A percentile compares a stretch with the other conserved stretches of the same genome.
Evolutionary conservation across 495 filamentous ascomycete genomes (phyloP).

Genomic region (Hypomontagnella monticulosa): DNA sequence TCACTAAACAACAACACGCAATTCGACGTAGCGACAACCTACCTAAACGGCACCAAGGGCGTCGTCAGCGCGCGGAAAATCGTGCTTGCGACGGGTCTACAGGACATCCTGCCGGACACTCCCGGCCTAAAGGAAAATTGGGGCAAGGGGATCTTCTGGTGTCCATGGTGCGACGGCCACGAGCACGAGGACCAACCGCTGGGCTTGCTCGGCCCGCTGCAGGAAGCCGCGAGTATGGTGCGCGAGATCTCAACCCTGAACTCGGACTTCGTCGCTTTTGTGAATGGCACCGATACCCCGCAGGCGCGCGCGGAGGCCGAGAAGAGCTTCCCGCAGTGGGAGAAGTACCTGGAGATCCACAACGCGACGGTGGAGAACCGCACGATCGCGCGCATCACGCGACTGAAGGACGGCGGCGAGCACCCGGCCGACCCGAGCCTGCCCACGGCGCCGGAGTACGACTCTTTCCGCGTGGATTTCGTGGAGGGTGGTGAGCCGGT

Average conservation of each 20-base stretch:
- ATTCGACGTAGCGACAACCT: conserved; percentile 53
- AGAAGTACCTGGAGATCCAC: conserved; percentile 57
- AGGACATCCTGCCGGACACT: conserved; percentile 62
- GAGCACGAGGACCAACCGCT: conserved; percentile 65
- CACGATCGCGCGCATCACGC: conserved; percentile 58
- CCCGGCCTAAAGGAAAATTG: conserved; percentile 61
- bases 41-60: conserved; percentile 38
- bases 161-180: conserved; percentile 70
- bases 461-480: conserved; percentile 66
- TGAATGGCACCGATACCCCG: conserved; percentile 64
- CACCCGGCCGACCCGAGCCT: conserved; percentile 50
- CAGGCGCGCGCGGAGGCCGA: conserved; percentile 51
- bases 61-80: conserved; percentile 60
- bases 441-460: conserved; percentile 51
- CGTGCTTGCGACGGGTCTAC: conserved; percentile 64
- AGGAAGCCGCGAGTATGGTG: conserved; percentile 51
- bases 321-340: conserved; percentile 54
- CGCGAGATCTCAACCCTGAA: conserved; percentile 62
- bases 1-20: conserved; percentile 50
- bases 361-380: conserved; percentile 64
- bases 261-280: conserved; percentile 55
- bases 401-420: conserved; percentile 56
- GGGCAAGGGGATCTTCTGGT: conserved; percentile 69
- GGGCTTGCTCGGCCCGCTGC: conserved; percentile 58
- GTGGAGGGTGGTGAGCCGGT: conserved; percentile 54